These are phyloP conservation scores for Uncinocarpus reesii DNA, from an alignment of 2,329 filamentous ascomycete species.

Conservation along the genomic window DNA sequence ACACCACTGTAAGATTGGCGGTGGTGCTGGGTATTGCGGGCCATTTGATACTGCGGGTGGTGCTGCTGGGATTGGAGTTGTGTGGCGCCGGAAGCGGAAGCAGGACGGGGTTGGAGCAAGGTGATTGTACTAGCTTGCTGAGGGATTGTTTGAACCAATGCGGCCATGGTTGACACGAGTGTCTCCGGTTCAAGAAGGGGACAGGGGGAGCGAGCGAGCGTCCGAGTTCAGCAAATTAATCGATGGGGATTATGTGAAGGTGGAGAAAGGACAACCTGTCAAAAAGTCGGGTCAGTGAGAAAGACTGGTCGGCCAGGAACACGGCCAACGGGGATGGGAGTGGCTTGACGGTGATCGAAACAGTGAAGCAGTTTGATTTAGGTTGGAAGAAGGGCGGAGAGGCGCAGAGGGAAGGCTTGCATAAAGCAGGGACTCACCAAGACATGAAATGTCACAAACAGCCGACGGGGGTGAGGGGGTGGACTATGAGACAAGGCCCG, in stretches of 20 bases:
- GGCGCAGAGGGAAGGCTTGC: neutral
- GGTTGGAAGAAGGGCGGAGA: neutral
- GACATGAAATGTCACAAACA: conserved; percentile 11
- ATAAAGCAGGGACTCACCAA: conserved; percentile 4
- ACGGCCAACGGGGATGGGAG: neutral
- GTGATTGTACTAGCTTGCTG: conserved; percentile 63
- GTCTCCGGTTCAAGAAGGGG: conserved; percentile 14
- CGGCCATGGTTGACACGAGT: conserved; percentile 56
- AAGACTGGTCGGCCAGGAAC: too few species aligned
- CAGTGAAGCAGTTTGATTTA: neutral
- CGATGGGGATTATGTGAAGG: neutral
- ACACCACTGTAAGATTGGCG: conserved; percentile 34
- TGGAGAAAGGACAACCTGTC: too few species aligned
- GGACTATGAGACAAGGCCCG: conserved; percentile 19
- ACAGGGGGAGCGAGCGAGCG: neutral
- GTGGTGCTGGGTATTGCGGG: conserved; percentile 32
- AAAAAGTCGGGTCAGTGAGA: too few species aligned
- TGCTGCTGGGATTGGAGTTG: conserved; percentile 32
- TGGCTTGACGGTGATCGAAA: neutral
- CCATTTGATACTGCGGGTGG: conserved; percentile 31
- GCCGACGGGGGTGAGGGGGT: too few species aligned
- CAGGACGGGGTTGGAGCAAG: conserved; percentile 64
- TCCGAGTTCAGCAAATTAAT: neutral
- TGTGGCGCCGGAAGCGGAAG: conserved; percentile 46
- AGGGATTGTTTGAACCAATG: conserved; percentile 70